Base-by-base conservation (phyloP, 106 monocot genomes). In the Allium cepa region DNA sequence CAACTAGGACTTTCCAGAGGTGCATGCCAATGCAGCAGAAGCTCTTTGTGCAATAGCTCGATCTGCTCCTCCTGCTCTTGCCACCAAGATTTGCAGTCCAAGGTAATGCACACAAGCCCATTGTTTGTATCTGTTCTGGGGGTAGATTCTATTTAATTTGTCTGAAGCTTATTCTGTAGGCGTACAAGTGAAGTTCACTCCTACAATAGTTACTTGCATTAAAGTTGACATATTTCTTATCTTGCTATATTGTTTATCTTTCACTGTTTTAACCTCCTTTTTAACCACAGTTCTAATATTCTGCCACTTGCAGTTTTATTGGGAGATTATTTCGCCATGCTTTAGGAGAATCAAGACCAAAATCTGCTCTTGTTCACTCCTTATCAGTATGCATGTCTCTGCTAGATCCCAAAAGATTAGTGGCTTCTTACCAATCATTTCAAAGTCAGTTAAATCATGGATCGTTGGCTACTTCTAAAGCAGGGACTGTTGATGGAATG, bases 11-110 rank as follows among this genome's bases (percentile, higher is more conserved):
- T 76, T 85, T 46, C 80, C 88, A 58, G 85, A 92, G 79, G 88
- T 88, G 53, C 88, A 88, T 80, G 88, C 92, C 27, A 92, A 92
- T 75, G 85, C 79, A 49, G 82, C 92, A 13, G 92, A 92, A 74
- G 79, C 85, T 8, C 78, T 92, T 8, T 80, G 82, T 48, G 85
- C 82, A 48, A 83, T 92, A 17, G 81, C 77, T 67, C 80, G 81
- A 69, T 79, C 80, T 81, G 82, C 85, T 46, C 88, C 92, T 60
- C 77, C 92, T 15, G 70, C 75, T 49, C 68, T 87, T 56, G 79
- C 86, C 26, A 28, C 79, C 53, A 79, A 87, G 62, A 68, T 87
- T 77, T 60, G 76, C 70, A 82, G 86, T 47, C 79, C 72, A 71
- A 83, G 77, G 86, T 87, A 14, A 55, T 7, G 10, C 68, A 28